Evolutionary conservation across 805 yeast genomes (phyloP).

Genomic region (Ogataea pini): DNA sequence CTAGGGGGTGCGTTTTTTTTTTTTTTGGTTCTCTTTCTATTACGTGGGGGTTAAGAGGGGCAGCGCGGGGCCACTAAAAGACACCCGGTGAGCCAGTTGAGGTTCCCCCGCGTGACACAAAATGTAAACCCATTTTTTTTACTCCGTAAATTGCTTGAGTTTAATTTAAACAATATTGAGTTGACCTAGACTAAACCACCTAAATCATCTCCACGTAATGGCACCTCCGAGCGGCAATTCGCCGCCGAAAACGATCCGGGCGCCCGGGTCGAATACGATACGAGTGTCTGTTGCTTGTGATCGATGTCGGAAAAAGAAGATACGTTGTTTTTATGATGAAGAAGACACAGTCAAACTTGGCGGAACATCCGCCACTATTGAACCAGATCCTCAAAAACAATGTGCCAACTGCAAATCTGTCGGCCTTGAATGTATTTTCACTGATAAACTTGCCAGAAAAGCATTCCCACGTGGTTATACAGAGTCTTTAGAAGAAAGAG

Average conservation of each 20-base stretch:
- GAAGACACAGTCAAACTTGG: slow-evolving; percentile 17
- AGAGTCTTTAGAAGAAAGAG: slow-evolving; percentile 82
- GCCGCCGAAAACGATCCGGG: slow-evolving; percentile 53
- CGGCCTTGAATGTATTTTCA: slow-evolving; percentile 86
- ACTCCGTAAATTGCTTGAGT: background rate
- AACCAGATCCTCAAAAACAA: slow-evolving; percentile 62
- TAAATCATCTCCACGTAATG: background rate
- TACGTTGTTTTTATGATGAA: slow-evolving; percentile 52
- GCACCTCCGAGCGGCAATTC: slow-evolving; percentile 4
- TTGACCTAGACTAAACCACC: background rate
- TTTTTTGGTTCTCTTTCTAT: no score
- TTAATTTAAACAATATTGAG: background rate
- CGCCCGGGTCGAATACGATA: slow-evolving; percentile 65
- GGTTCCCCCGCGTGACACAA: slow-evolving; percentile 1
- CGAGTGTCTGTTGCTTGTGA: slow-evolving; percentile 92
- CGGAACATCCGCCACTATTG: slow-evolving; percentile 7
- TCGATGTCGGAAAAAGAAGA: slow-evolving; percentile 79
- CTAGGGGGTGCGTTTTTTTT: background rate
- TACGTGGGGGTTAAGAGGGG: background rate
- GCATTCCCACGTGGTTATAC: slow-evolving; percentile 94
- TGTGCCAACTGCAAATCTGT: slow-evolving; percentile 83
- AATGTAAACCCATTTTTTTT: background rate
- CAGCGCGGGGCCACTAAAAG: background rate
- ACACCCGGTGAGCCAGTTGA: background rate
- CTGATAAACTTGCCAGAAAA: slow-evolving; percentile 79